phyloP scores from a whole-genome alignment of 2,329 filamentous ascomycete species.

The Lasiodiplodia theobromae region DNA sequence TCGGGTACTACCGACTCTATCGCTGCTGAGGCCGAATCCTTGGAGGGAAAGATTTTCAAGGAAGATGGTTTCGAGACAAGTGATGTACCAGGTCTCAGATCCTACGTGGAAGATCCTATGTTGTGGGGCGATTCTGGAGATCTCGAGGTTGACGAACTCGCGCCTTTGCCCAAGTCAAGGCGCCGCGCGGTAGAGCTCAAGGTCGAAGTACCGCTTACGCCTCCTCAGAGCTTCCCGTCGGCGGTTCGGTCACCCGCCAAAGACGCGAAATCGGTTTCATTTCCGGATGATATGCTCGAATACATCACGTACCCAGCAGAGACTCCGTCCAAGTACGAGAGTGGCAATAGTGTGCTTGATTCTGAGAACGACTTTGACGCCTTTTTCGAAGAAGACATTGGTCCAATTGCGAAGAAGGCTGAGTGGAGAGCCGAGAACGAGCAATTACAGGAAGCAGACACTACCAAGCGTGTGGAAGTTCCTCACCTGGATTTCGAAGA shows the following conservation, averaged over 20 bases:
- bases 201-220: constrained; percentile 57
- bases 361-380: constrained; percentile 42
- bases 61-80: constrained; percentile 30
- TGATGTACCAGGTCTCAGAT: not conserved
- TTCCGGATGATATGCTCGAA: constrained; percentile 46
- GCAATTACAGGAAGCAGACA: constrained; percentile 55
- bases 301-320: constrained; percentile 38
- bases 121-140: constrained; percentile 37
- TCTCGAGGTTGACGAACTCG: not conserved
- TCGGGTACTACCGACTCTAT: constrained; percentile 47
- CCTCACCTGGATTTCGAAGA: constrained; percentile 55
- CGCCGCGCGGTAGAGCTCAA: constrained; percentile 49
- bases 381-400: constrained; percentile 45
- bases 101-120: constrained; percentile 41
- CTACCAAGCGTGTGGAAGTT: constrained; percentile 57
- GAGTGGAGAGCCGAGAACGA: constrained; percentile 51
- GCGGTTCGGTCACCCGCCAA: constrained; percentile 45
- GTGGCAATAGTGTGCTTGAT: constrained; percentile 32
- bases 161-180: constrained; percentile 33
- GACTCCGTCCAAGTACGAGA: not conserved
- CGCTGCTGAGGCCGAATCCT: constrained; percentile 40
- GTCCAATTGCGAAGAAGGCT: constrained; percentile 46
- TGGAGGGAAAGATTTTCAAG: constrained; percentile 45
- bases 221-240: constrained; percentile 37
- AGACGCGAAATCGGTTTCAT: constrained; percentile 50